Base-by-base conservation (phyloP, 306 rosid genomes). In the Senna tora region DNA sequence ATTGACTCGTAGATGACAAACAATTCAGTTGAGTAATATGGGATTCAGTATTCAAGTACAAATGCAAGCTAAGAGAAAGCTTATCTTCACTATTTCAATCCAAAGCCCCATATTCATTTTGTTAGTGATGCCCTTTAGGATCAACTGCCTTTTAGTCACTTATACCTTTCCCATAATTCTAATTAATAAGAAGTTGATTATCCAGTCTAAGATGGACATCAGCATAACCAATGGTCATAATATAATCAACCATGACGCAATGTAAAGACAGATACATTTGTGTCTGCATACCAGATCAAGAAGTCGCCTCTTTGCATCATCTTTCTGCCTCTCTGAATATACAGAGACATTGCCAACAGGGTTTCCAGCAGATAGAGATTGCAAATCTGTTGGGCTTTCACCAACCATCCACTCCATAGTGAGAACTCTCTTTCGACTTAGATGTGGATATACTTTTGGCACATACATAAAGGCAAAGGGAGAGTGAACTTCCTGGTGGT, bases 371-470 rank as follows among this genome's bases (percentile, higher is more conserved):
- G 98, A 86, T 65, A 79, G 16, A 69, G 94, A 83, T 49, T 81
- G 75, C 72, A 93, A 83, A 76, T 87, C 89, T 17, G 97, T 91
- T 80, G 97, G 91, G 75, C 90, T 93, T 77, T 90, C 98, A 80
- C 98, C 98, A 77, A 80, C 86, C 60, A 93, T 84, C 98, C 98
- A 93, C 86, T 91, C 98, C 97, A 89, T 91, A 21, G 98, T 93
- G 74, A 93, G 79, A 82, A 93, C 96, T 78, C 96, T 87, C 87
- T 86, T 93, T 73, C 82, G 81, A 77, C 79, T 91, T 80, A 93
- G 79, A 78, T 82, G 89, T 55, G 1, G 79, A 74, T 75, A 87
- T 47, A 87, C 74, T 81, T 89, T 93, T 60, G 98, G 98, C 82
- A 80, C 94, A 5, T 25, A 19, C 73, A 93, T 87, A 83, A 87